phyloP scores from a whole-genome alignment of 192 early-diverging fungal genomes.

The Backusella westeae region DNA sequence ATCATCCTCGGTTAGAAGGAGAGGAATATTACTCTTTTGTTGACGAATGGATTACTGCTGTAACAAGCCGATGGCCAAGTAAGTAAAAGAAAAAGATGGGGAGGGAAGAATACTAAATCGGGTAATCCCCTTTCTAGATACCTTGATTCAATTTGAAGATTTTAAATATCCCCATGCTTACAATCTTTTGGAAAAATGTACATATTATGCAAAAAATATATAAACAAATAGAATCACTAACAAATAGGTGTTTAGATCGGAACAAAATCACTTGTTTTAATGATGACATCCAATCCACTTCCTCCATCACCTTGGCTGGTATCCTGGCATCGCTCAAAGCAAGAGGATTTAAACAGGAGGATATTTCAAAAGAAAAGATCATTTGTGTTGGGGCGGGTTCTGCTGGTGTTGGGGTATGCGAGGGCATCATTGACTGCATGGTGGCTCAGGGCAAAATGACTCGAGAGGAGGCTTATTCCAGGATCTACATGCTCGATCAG shows the following conservation, averaged over 20 bases:
- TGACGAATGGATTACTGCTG: constrained; percentile 61
- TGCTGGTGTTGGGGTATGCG: constrained; percentile 61
- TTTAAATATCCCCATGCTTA: constrained; percentile 28
- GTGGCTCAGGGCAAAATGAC: constrained; percentile 15
- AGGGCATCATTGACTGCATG: constrained; percentile 29
- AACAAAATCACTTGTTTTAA: constrained; percentile 79
- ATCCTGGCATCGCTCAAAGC: constrained; percentile 49
- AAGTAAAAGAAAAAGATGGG: constrained; percentile 1
- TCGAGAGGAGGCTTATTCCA: constrained; percentile 43
- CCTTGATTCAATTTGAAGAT: constrained; percentile 25
- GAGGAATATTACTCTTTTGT: constrained; percentile 65
- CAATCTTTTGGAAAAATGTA: constrained; percentile 22
- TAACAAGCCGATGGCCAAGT: constrained; percentile 50
- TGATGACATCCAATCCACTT: constrained; percentile 90
- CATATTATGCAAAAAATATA: neutral
- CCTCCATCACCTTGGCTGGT: constrained; percentile 64
- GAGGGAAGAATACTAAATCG: neutral
- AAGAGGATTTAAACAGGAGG: constrained; percentile 34
- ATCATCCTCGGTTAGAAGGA: constrained; percentile 60
- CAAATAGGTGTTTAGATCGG: constrained; percentile 69
- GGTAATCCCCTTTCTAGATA: constrained; percentile 4
- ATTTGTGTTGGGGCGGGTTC: constrained; percentile 62
- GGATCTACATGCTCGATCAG: constrained; percentile 48
- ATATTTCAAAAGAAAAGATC: constrained; percentile 50
- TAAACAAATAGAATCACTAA: neutral